Evolutionary conservation across 352 stramenopile species (phyloP).

Genomic region (Globisporangium heterothallicum): DNA sequence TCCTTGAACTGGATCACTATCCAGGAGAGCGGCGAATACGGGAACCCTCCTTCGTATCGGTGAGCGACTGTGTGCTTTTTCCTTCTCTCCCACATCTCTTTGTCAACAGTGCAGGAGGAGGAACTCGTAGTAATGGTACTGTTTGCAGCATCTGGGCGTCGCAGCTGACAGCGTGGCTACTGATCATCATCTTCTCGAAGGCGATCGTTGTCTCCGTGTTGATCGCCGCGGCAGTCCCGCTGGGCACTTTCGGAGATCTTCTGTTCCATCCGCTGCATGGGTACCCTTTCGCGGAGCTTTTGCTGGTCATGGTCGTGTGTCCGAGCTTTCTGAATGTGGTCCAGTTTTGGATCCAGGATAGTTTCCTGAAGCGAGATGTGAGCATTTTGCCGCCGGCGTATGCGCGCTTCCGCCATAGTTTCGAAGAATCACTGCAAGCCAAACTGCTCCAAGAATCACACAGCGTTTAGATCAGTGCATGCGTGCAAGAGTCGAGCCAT

Average conservation of each 20-base stretch:
- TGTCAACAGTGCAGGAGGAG: no score
- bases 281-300: conserved; percentile 65
- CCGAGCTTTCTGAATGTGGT: conserved; percentile 82
- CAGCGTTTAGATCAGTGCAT: neutral
- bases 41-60: conserved; percentile 59
- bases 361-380: conserved; percentile 74
- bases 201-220: conserved; percentile 71
- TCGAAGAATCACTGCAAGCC: conserved; percentile 64
- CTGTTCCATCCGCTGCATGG: conserved; percentile 54
- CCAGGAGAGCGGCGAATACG: conserved; percentile 74
- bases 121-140: neutral
- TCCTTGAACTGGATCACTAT: conserved; percentile 68
- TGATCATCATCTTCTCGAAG: conserved; percentile 80
- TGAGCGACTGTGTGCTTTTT: conserved; percentile 1
- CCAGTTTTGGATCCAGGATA: conserved; percentile 86
- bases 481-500: no score
- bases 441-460: conserved; percentile 43
- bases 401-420: conserved; percentile 52
- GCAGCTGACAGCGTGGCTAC: conserved; percentile 56
- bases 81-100: no score
- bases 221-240: conserved; percentile 36
- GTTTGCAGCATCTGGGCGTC: conserved; percentile 40
- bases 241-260: conserved; percentile 55
- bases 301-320: conserved; percentile 78
- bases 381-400: conserved; percentile 55